Evolutionary conservation across 805 yeast genomes (phyloP), one percentile per base, ranked within the genome.

Genomic region (Tetrapisispora phaffii): DNA sequence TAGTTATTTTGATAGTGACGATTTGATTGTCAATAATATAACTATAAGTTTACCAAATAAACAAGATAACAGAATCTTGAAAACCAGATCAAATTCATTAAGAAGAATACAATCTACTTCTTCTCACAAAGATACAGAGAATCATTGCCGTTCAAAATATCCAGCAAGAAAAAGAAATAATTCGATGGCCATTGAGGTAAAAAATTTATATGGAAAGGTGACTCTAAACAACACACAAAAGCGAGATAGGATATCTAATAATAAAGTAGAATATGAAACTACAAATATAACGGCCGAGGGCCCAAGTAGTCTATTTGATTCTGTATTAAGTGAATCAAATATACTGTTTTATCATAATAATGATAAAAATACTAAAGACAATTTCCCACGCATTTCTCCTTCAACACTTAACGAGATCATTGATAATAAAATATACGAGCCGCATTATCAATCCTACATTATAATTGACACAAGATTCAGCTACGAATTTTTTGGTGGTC

Each of bases 401-500:
- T 61, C 63, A 21, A 72, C 71, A 40, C 57, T 79, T 57, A 59
- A 59, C 43, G 63, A 66, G 12, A 67, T 73, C 32, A 54, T 70
- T 10, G 35, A 41, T 17, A 56, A 57, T 23, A 69, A 68, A 20
- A 56, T 63, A 15, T 68, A 69, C 53, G 51, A 63, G 15, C 62
- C 71, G 20, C 67, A 66, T 42, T 87, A 80, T 56, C 78, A 78
- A 48, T 75, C 76, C 29, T 66, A 75, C 34, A 54, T 75, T 7
- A 68, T 93, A 16, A 70, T 93, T 9, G 98, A 93, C 66, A 88
- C 97, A 60, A 76, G 98, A 44, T 93, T 93, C 59, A 86, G 81
- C 55, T 90, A 90, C 67, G 98, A 93, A 65, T 93, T 70, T 62
- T 71, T 76, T 34, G 97, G 97, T 28, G 98, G 98, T 24, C 98